Conservation (phyloP, 352 stramenopile species). For the Blastocystis hominis region DNA sequence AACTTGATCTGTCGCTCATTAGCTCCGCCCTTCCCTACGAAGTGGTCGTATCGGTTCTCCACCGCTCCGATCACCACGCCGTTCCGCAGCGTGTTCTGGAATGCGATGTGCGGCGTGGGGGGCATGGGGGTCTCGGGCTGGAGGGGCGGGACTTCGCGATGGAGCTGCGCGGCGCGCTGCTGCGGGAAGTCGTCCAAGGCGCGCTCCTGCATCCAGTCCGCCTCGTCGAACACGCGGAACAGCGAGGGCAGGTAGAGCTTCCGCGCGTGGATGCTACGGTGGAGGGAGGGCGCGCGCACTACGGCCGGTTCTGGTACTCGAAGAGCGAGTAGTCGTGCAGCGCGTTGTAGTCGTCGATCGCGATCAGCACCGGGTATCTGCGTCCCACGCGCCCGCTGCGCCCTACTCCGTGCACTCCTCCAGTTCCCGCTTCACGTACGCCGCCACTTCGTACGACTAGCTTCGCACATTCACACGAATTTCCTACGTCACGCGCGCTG, state of each 20-base stretch:
- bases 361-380: constrained; percentile 19
- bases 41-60: constrained; percentile 1
- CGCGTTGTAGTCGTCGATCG: constrained; percentile 29
- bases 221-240: constrained; percentile 14
- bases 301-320: constrained; percentile 1
- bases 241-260: background rate
- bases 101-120: no score
- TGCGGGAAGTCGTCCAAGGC: background rate
- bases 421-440: constrained; percentile 12
- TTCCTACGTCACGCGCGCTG: constrained; percentile 1
- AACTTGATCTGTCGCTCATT: background rate
- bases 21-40: background rate
- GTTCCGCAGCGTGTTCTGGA: constrained; percentile 10
- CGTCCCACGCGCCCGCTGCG: background rate
- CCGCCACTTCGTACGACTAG: background rate
- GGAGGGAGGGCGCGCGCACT: background rate
- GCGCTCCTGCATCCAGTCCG: background rate
- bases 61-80: background rate
- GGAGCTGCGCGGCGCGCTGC: no score
- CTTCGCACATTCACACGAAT: background rate
- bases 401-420: background rate
- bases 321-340: constrained; percentile 1
- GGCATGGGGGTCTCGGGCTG: no score
- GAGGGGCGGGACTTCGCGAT: no score
- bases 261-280: background rate